Evolutionary conservation across 2,329 filamentous ascomycete species (phyloP), one percentile per base, ranked within the genome.

Genomic region (Calonectria montana): DNA sequence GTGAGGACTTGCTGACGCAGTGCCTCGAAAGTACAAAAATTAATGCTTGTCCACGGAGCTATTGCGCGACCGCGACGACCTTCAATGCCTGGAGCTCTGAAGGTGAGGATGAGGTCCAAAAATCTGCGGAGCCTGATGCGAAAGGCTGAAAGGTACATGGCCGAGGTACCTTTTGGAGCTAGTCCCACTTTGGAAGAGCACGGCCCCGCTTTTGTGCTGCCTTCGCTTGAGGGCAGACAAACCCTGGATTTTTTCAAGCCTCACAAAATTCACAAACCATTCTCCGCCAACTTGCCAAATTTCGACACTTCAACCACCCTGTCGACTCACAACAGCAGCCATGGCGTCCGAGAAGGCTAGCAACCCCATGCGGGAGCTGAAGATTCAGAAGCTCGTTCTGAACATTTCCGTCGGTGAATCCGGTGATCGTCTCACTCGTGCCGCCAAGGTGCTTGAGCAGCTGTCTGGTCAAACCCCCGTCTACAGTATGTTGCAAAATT

Each of bases 331-430:
- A 77, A 80, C 81, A 78, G 81, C 82, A 84, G 81, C 81, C 80
- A 86, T 86, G 84, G 82, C 82, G 88, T 90, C 93, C 87, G 94
- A 96, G 87, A 98, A 98, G 92, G 87, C 91, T 87, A 90, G 91
- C 87, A 99, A 99, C 93, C 96, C 97, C 90, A 99, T 99, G 97
- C 94, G 96, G 91, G 96, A 99, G 91, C 94, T 98, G 87, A 95
- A 95, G 91, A 97, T 98, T 90, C 95, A 97, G 91, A 98, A 98
- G 92, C 94, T 98, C 87, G 96, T 98, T 88, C 94, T 98, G 87
- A 98, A 98, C 93, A 98, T 98, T 89, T 98, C 94, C 82, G 97
- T 99, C 84, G 97, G 97, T 90, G 97, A 99, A 92, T 98, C 96
- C 93, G 97, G 97, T 94, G 97, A 99, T 91, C 97, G 97, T 93